Base-by-base conservation (phyloP, 495 filamentous ascomycete genomes). In the Podospora conica region DNA sequence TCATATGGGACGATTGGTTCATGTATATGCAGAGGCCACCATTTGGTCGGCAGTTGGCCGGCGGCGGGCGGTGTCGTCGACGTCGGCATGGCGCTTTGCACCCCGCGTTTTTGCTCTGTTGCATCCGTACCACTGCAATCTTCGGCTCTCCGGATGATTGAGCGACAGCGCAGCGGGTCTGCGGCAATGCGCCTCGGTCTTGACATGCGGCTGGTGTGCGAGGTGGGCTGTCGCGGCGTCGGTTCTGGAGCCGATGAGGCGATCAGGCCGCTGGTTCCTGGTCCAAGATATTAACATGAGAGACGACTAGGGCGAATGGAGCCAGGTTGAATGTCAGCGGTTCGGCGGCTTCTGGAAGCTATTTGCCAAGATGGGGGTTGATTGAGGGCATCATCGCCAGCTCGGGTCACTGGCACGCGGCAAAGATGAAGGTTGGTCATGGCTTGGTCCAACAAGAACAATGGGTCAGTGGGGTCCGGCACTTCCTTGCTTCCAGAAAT, bases 1-100 rank as follows among this genome's bases (percentile, higher is more conserved):
- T 27, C 21, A 22, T 21, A 55, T 63, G 40, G 28, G 23, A 25
- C 40, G 61, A 27, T 56, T 33, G 28, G 55, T 33, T 33, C 63
- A 56, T 58, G 63, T 64, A 64, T 64, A 64, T 64, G 57, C 40
- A 10, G 63, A 55, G 33, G 24, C 61, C 59, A 29, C 48, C 48
- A 22, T 23, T 31, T 58, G 20, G 33, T 64, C 63, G 63, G 63
- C 63, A 64, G 63, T 64, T 64, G 29, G 61, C 25, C 11, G 9
- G 28, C 9, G 28, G 40, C 6, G 11, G 33, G n/a, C n/a, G n/a
- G n/a, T n/a, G n/a, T n/a, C n/a, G n/a, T n/a, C n/a, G n/a, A n/a
- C 40, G 40, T n/a, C 40, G 25, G 6, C 25, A 27, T 27, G 25
- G 25, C 6, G n/a, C 40, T 48, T n/a, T n/a, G n/a, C 55, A 55